Conservation (phyloP, 1,284 basidiomycete genomes). For the Leccinum pachyderme region DNA sequence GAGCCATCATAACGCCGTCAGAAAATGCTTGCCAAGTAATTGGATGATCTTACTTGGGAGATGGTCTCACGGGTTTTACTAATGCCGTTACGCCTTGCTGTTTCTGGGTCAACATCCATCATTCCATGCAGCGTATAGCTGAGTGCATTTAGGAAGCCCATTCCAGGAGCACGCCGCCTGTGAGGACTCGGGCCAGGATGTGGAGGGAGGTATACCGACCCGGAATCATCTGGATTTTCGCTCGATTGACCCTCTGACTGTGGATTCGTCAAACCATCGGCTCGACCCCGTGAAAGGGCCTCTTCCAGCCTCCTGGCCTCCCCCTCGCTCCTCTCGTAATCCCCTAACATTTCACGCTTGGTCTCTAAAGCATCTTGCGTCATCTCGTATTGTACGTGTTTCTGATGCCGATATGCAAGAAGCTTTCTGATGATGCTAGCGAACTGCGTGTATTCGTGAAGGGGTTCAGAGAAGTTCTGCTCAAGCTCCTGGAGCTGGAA, state of each 20-base stretch:
- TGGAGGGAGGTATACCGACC: slow-evolving; percentile 59
- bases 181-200: slow-evolving; percentile 73
- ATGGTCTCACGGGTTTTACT: slow-evolving; percentile 94
- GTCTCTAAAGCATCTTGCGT: slow-evolving; percentile 88
- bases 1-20: slow-evolving; percentile 19
- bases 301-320: slow-evolving; percentile 89
- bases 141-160: slow-evolving; percentile 88
- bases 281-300: slow-evolving; percentile 68
- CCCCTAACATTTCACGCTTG: slow-evolving; percentile 85
- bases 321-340: slow-evolving; percentile 89
- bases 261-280: slow-evolving; percentile 26
- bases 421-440: slow-evolving; percentile 92
- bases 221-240: slow-evolving; percentile 35
- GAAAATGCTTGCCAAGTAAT: slow-evolving; percentile 13
- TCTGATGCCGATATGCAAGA: slow-evolving; percentile 94
- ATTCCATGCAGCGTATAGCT: slow-evolving; percentile 95
- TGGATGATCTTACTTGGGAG: slow-evolving; percentile 64
- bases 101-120: slow-evolving; percentile 99
- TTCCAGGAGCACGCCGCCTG: slow-evolving; percentile 65
- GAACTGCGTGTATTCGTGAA: slow-evolving; percentile 96
- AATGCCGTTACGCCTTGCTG: slow-evolving; percentile 88
- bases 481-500: slow-evolving; percentile 86
- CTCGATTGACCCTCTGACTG: slow-evolving; percentile 35
- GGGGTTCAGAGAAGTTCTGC: slow-evolving; percentile 90
- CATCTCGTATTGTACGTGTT: slow-evolving; percentile 97